Evolutionary conservation across 352 stramenopile species (phyloP).

Genomic region (Achlya hypogyna): DNA sequence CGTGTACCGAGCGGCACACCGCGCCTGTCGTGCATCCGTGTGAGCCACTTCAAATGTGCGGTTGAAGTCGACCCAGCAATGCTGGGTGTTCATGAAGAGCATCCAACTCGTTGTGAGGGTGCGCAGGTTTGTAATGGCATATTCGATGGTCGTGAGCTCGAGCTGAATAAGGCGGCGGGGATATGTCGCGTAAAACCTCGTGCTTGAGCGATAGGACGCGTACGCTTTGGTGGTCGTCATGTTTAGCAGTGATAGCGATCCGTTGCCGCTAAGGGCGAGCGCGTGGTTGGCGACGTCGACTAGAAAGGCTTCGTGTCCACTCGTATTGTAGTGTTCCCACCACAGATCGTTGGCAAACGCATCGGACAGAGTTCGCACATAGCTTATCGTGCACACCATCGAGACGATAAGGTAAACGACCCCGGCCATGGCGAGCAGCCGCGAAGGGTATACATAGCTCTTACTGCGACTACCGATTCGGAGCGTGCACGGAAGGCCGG

Average conservation of each 20-base stretch:
- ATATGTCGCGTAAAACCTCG: background rate
- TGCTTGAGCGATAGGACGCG: background rate
- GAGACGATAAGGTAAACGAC: background rate
- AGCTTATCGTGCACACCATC: background rate
- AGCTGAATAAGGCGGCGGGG: background rate
- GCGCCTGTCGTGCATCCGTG: background rate
- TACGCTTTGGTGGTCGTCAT: background rate
- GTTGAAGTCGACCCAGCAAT: constrained; percentile 13
- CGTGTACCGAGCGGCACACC: background rate
- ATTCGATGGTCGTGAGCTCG: background rate
- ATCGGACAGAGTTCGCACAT: background rate
- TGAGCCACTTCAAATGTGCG: background rate
- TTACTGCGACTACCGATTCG: too few relatives aligned
- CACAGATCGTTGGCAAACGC: constrained; percentile 7
- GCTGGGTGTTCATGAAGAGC: background rate
- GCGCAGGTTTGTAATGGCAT: background rate
- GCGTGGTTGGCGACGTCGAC: constrained; percentile 3
- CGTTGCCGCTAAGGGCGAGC: background rate
- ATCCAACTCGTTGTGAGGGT: background rate
- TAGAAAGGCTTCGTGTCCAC: background rate
- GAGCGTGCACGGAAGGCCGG: too few relatives aligned
- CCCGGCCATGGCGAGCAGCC: too few relatives aligned
- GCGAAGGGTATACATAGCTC: too few relatives aligned
- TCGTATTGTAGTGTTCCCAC: constrained; percentile 5
- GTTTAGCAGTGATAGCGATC: background rate